phyloP scores from a whole-genome alignment of 306 rosid species.

The Echinosophora koreensis region DNA sequence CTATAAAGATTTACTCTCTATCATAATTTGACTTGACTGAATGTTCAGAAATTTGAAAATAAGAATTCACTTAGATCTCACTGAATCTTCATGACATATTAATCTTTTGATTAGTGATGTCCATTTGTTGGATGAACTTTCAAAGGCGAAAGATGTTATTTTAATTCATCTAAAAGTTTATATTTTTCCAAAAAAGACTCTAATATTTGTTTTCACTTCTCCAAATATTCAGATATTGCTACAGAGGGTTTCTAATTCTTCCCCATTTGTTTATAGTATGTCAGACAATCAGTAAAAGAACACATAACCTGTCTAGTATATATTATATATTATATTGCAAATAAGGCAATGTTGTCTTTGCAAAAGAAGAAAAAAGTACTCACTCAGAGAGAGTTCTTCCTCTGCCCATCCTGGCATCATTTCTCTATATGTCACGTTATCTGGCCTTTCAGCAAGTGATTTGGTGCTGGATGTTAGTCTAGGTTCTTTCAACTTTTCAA shows the following conservation, averaged over 20 bases:
- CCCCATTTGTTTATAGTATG: constrained; percentile 2
- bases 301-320: background rate
- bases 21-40: background rate
- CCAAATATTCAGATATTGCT: background rate
- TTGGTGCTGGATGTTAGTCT: constrained; percentile 36
- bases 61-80: background rate
- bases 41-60: background rate
- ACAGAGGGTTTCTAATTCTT: background rate
- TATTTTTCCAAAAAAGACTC: background rate
- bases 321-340: background rate
- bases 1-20: no score
- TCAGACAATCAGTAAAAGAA: background rate
- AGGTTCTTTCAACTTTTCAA: constrained; percentile 56
- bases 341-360: background rate
- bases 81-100: background rate
- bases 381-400: constrained; percentile 53
- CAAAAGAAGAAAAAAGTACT: constrained; percentile 21
- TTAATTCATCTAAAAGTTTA: background rate
- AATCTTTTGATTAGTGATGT: background rate
- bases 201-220: background rate
- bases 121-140: background rate
- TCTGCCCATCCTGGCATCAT: constrained; percentile 74
- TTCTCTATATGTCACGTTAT: constrained; percentile 58
- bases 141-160: background rate
- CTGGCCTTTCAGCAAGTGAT: constrained; percentile 21